phyloP scores from a whole-genome alignment of 352 stramenopile genomes.

The Phytophthora foliorum region DNA sequence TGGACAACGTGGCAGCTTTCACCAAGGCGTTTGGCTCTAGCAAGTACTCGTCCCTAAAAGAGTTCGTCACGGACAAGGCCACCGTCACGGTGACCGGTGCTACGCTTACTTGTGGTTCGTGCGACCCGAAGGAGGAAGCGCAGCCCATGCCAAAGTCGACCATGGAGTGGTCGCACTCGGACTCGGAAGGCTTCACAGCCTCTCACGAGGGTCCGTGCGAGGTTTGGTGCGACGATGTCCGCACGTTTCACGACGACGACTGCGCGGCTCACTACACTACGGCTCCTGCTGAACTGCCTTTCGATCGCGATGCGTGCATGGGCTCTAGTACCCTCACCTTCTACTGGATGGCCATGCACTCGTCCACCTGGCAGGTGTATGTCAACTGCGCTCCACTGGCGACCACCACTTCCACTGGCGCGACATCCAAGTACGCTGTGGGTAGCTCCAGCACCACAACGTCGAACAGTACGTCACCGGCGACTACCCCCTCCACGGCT shows the following conservation, averaged over 20 bases:
- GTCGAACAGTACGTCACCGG: conserved; percentile 26
- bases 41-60: conserved; percentile 36
- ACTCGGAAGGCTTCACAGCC: conserved; percentile 36
- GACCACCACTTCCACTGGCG: conserved; percentile 19
- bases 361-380: conserved; percentile 51
- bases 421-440: conserved; percentile 32
- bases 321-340: conserved; percentile 41
- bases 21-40: conserved; percentile 31
- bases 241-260: conserved; percentile 26
- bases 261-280: conserved; percentile 33
- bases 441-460: conserved; percentile 20
- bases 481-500: conserved; percentile 13
- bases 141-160: conserved; percentile 29
- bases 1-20: conserved; percentile 35
- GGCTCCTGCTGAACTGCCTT: conserved; percentile 42
- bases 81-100: conserved; percentile 29
- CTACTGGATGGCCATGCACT: conserved; percentile 56
- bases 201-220: conserved; percentile 55
- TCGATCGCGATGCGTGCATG: conserved; percentile 36
- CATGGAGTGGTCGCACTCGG: conserved; percentile 35
- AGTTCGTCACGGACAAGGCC: conserved; percentile 25
- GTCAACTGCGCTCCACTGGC: conserved; percentile 38
- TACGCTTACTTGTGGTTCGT: conserved; percentile 32
- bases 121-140: conserved; percentile 22
- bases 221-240: conserved; percentile 50